These are phyloP conservation scores for Achlya hypogyna DNA, from an alignment of 352 stramenopile species.

Conservation along the genomic window DNA sequence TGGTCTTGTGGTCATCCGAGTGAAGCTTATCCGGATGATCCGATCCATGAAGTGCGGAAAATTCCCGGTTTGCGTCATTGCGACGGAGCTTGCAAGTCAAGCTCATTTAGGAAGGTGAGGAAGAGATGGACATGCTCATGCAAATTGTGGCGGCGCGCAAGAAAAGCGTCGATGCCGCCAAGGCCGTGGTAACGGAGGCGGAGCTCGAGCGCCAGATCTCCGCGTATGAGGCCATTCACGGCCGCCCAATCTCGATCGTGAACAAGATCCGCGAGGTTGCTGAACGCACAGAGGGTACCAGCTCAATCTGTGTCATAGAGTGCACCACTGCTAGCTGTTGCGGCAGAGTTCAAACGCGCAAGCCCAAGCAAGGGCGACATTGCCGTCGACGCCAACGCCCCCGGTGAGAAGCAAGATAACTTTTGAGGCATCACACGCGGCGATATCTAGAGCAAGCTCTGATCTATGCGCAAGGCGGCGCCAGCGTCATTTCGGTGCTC, in stretches of 20 bases:
- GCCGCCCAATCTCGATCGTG: slow-evolving; percentile 81
- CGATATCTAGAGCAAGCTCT: slow-evolving; percentile 74
- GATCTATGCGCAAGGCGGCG: slow-evolving; percentile 87
- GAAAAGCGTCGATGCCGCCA: slow-evolving; percentile 52
- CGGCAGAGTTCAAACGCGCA: slow-evolving; percentile 97
- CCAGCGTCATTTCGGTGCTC: slow-evolving; percentile 95
- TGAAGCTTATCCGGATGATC: background rate
- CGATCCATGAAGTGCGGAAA: background rate
- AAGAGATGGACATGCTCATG: slow-evolving; percentile 57
- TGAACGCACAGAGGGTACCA: slow-evolving; percentile 21
- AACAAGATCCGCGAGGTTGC: slow-evolving; percentile 63
- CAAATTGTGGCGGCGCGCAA: slow-evolving; percentile 69
- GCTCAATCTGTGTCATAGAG: slow-evolving; percentile 18
- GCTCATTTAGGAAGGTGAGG: no score
- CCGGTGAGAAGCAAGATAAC: slow-evolving; percentile 29
- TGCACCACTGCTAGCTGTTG: slow-evolving; percentile 84
- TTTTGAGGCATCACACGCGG: background rate
- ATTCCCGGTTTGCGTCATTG: slow-evolving; percentile 1
- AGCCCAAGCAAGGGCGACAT: slow-evolving; percentile 97
- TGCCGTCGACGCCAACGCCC: slow-evolving; percentile 52
- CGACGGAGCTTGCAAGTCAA: no score
- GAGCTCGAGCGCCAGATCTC: slow-evolving; percentile 65
- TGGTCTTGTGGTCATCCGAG: no score
- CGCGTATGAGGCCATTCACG: slow-evolving; percentile 67
- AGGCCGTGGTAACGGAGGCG: slow-evolving; percentile 31